Evolutionary conservation across 108 stramenopile genomes (phyloP).

Genomic region (Nitzschia putrida): DNA sequence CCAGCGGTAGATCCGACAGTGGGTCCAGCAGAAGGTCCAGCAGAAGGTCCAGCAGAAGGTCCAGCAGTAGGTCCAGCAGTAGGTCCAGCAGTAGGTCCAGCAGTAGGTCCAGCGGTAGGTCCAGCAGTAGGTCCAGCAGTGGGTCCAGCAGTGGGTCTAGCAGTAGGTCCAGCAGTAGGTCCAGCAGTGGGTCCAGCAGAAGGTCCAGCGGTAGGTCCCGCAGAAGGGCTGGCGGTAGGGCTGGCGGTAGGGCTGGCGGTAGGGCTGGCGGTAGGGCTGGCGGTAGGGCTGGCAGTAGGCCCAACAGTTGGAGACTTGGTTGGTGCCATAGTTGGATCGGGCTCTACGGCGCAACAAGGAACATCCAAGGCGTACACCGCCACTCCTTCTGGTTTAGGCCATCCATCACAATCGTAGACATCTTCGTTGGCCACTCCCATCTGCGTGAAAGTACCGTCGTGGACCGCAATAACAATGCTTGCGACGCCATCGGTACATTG

Average conservation of each 20-base stretch:
- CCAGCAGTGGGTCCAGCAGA: no score
- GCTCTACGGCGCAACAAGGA: no score
- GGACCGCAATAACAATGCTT: not conserved
- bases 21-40: no score
- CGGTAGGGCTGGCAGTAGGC: not conserved
- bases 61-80: not conserved
- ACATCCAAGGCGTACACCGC: no score
- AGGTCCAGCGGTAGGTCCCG: not conserved
- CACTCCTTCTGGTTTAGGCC: not conserved
- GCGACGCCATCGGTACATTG: not conserved
- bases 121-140: no score
- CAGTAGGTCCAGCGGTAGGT: conserved; percentile 5
- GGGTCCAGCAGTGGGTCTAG: not conserved
- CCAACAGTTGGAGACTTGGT: not conserved
- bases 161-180: not conserved
- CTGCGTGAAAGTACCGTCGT: not conserved
- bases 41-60: not conserved
- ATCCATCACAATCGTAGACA: no score
- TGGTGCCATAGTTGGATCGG: not conserved
- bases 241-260: conserved; percentile 1
- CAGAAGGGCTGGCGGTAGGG: conserved; percentile 1
- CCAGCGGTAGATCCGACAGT: no score
- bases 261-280: not conserved
- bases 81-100: not conserved
- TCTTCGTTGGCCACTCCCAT: no score